phyloP scores from a whole-genome alignment of 495 filamentous ascomycete genomes.

The Hypoxylon fragiforme region DNA sequence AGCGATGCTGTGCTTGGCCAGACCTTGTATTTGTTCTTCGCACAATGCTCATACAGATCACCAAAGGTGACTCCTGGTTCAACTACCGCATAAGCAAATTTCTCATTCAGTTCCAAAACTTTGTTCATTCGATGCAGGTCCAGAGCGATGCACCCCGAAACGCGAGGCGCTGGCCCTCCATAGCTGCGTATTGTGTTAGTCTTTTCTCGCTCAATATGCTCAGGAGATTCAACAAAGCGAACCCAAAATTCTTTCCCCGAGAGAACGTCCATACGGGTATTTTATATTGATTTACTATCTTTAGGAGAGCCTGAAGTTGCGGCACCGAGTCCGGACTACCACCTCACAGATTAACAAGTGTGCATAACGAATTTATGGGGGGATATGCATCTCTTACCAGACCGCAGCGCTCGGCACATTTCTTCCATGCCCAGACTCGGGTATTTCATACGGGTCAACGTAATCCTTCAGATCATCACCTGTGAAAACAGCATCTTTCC shows the following conservation, averaged over 20 bases:
- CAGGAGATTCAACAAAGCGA: conserved; percentile 2
- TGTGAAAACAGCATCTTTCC: conserved; percentile 39
- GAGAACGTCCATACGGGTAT: conserved; percentile 53
- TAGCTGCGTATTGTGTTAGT: conserved; percentile 43
- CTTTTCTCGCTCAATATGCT: neutral
- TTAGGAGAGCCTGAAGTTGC: conserved; percentile 45
- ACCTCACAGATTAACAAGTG: too few species aligned
- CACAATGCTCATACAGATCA: conserved; percentile 56
- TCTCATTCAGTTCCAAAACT: conserved; percentile 58
- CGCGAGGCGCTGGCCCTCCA: conserved; percentile 58
- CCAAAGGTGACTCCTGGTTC: conserved; percentile 60
- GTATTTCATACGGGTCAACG: conserved; percentile 46
- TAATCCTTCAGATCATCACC: conserved; percentile 39
- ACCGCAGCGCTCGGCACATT: conserved; percentile 45
- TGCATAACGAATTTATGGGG: too few species aligned
- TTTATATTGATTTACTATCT: conserved; percentile 43
- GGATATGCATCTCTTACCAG: conserved; percentile 28
- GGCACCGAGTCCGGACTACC: conserved; percentile 36
- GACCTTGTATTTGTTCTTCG: conserved; percentile 51
- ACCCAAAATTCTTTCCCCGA: conserved; percentile 56
- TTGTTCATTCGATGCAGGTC: conserved; percentile 60
- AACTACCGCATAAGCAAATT: conserved; percentile 57
- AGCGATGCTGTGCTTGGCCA: conserved; percentile 59
- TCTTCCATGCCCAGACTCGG: conserved; percentile 27
- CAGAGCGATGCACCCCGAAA: conserved; percentile 56